These are phyloP conservation scores for Boletellus deceptivus DNA, from an alignment of 1,284 basidiomycete genomes.

Conservation along the genomic window DNA sequence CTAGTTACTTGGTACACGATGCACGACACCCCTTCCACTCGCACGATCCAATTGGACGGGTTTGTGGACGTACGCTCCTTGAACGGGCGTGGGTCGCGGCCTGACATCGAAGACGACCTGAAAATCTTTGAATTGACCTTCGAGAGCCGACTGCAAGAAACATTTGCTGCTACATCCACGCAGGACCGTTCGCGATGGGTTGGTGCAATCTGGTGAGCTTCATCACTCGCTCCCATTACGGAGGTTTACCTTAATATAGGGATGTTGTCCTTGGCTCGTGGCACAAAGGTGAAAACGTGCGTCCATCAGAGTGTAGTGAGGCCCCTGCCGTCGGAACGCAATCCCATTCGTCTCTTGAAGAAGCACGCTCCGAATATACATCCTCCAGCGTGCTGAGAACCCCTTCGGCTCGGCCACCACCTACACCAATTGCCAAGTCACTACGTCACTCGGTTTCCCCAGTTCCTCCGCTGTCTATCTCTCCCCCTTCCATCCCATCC, in stretches of 20 bases:
- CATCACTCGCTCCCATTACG: background rate
- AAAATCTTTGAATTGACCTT: conserved; percentile 66
- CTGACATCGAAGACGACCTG: conserved; percentile 36
- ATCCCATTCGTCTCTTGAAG: conserved; percentile 14
- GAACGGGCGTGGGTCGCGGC: conserved; percentile 43
- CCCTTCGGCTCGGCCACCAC: conserved; percentile 13
- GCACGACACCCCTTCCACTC: conserved; percentile 43
- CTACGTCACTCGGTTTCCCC: conserved; percentile 6
- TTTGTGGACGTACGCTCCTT: conserved; percentile 67
- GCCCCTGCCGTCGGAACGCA: conserved; percentile 20
- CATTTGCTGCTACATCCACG: conserved; percentile 59
- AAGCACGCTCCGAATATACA: conserved; percentile 29
- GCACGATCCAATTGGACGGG: conserved; percentile 46
- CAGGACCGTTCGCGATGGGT: conserved; percentile 69
- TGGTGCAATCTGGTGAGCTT: conserved; percentile 61
- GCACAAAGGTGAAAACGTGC: conserved; percentile 14
- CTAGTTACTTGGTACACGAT: conserved; percentile 47
- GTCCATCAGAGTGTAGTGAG: background rate
- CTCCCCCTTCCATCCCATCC: conserved; percentile 29
- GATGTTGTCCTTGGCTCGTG: conserved; percentile 53
- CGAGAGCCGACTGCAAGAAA: conserved; percentile 48
- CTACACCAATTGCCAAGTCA: conserved; percentile 27
- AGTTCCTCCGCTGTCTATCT: conserved; percentile 20
- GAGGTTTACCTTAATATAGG: conserved; percentile 39
- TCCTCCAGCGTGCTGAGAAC: conserved; percentile 23